Percentiles rank a stretch among this genome's conserved stretches.
Conservation (phyloP, 2,329 filamentous ascomycete genomes). For the Cordyceps javanica region DNA sequence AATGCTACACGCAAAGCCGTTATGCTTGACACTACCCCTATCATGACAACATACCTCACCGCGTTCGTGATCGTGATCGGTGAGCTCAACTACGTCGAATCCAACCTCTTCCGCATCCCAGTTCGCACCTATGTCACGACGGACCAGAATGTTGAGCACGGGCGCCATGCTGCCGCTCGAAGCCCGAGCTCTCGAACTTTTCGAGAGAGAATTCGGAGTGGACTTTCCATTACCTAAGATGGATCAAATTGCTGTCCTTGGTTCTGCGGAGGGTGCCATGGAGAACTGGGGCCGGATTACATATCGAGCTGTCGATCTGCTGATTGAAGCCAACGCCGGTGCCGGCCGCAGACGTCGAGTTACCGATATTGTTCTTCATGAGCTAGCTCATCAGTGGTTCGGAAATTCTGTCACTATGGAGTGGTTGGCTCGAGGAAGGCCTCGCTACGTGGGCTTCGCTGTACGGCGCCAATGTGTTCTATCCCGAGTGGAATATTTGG, state of each 20-base stretch:
- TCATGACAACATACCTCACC: conserved; percentile 94
- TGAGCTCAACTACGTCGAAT: conserved; percentile 90
- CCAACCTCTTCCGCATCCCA: conserved; percentile 82
- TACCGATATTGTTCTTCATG: conserved; percentile 92
- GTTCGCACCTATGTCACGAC: conserved; percentile 88
- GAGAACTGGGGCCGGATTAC: conserved; percentile 98
- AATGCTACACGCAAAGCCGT: conserved; percentile 59
- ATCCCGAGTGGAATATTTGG: conserved; percentile 98
- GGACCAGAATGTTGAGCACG: conserved; percentile 84
- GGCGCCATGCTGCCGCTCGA: conserved; percentile 85
- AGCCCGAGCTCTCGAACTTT: conserved; percentile 84
- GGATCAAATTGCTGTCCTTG: conserved; percentile 83
- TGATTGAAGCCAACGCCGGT: conserved; percentile 84
- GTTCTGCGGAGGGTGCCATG: conserved; percentile 94
- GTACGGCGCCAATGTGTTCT: conserved; percentile 90
- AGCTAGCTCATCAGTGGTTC: conserved; percentile 97
- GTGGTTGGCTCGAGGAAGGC: conserved; percentile 96
- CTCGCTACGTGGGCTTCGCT: conserved; percentile 55
- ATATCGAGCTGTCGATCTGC: conserved; percentile 75
- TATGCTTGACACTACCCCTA: conserved; percentile 83
- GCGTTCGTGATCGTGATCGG: conserved; percentile 93
- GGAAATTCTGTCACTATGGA: conserved; percentile 97
- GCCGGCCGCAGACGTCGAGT: conserved; percentile 91
- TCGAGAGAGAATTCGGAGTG: conserved; percentile 89
- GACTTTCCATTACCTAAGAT: conserved; percentile 49